Conservation (phyloP, 495 filamentous ascomycete species). For the Tuber aestivum region DNA sequence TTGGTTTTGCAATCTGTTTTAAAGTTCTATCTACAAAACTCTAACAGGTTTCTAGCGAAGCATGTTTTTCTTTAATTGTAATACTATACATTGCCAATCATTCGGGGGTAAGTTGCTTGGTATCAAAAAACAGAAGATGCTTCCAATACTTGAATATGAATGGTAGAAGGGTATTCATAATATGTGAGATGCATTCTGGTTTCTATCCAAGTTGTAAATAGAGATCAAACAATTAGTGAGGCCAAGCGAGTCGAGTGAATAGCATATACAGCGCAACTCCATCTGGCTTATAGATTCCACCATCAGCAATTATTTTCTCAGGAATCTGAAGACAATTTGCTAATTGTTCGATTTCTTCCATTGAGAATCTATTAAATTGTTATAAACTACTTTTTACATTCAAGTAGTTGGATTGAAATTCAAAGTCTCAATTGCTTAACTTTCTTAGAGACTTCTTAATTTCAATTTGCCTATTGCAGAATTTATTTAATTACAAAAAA, state of each 20-base stretch:
- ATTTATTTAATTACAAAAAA: too few species aligned
- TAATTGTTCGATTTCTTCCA: neutral
- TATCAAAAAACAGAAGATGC: neutral
- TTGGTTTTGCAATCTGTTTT: neutral
- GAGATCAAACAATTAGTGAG: neutral
- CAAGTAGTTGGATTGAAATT: neutral
- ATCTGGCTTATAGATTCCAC: neutral
- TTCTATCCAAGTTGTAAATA: neutral
- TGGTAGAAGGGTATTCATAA: neutral
- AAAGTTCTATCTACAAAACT: neutral
- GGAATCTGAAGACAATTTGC: neutral
- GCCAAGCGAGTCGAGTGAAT: neutral
- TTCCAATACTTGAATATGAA: neutral
- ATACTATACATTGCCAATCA: neutral
- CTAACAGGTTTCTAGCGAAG: neutral
- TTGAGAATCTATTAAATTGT: neutral
- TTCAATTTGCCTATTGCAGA: too few species aligned
- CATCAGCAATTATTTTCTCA: neutral
- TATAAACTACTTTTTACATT: neutral
- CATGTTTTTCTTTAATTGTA: neutral
- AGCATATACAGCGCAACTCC: neutral
- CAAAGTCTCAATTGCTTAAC: too few species aligned
- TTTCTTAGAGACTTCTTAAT: too few species aligned
- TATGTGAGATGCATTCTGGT: neutral
- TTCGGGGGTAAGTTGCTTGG: neutral